Evolutionary conservation across 2,329 filamentous ascomycete species (phyloP), one percentile per base, ranked within the genome.

Genomic region (Epichloe sibirici): DNA sequence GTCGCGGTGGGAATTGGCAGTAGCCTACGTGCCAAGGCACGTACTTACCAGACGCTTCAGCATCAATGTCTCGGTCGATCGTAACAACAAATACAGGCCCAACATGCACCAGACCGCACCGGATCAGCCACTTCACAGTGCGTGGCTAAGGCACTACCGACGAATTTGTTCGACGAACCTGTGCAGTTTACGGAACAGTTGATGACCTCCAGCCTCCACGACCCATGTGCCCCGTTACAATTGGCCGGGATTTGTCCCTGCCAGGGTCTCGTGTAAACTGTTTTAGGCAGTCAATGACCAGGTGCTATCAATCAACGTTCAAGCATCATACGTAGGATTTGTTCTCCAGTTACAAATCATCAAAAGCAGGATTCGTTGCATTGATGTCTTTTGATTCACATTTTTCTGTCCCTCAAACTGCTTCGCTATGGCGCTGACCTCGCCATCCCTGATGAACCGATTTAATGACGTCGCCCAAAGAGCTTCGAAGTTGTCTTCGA

Each of bases 381-480:
- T 31, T 31, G 23, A 3, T 25, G 17, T 44, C 31, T 44, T 12
- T 44, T 6, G 11, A 44, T 46, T 46, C 13, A 31, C 3, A 12
- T 31, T 34, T 21, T 12, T 5, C n/a, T 13, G 5, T 46, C 13
- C 9, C 12, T 8, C 3, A 31, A 34, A 7, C 13, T 34, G 12
- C 31, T 39, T 13, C 9, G 13, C 17, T 38, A 49, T 51, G 55
- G 37, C 46, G n/a, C 28, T 48, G n/a, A 23, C 59, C 48, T 66
- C 64, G 34, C 58, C 58, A 2, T 61, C 61, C 43, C 54, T 65
- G 25, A 53, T 65, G 52, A 61, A 62, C 38, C 62, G 60, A n/a
- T 54, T 66, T 39, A 56, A 59, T 21, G 61, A 57, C 35, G 57
- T 60, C 15, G 56, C 57, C 25, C 58, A 57, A 15, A 57, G 57